Percentiles rank a stretch among this genome's conserved stretches.
Evolutionary conservation across 106 monocot genomes (phyloP).

Genomic region (Allium cepa): DNA sequence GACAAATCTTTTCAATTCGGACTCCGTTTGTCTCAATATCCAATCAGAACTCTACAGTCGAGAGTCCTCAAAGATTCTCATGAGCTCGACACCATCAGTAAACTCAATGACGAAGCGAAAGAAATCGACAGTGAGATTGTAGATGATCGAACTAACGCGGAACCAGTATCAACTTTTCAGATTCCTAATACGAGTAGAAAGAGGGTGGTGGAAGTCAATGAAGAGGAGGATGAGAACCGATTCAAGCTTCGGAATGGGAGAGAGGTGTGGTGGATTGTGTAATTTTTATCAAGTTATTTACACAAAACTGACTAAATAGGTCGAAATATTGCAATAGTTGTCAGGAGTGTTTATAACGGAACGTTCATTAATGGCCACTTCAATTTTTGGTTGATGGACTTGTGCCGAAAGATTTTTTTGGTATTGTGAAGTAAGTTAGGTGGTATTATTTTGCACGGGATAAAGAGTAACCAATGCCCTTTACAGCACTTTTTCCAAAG

Average conservation of each 20-base stretch:
- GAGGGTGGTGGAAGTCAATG: conserved; percentile 10
- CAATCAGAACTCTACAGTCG: background rate
- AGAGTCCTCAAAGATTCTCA: conserved; percentile 24
- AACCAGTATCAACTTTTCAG: background rate
- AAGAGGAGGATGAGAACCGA: conserved; percentile 14
- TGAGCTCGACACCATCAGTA: conserved; percentile 11
- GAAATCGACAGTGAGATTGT: background rate
- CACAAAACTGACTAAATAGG: no score
- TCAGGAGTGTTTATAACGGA: background rate
- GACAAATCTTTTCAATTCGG: background rate
- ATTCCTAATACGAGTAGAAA: conserved; percentile 4
- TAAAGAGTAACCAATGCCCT: no score
- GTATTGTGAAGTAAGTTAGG: no score
- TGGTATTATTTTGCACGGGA: no score
- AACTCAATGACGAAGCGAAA: background rate
- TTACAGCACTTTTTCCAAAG: no score
- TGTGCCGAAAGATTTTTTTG: no score
- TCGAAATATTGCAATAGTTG: no score
- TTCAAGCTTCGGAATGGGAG: conserved; percentile 40
- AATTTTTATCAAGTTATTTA: background rate
- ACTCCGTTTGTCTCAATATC: background rate
- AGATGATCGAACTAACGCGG: conserved; percentile 3
- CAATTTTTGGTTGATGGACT: background rate
- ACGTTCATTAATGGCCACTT: background rate
- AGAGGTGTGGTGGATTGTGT: conserved; percentile 19